These are phyloP conservation scores for Epichloe glyceriae DNA, from an alignment of 2,329 filamentous ascomycete species.

Conservation along the genomic window DNA sequence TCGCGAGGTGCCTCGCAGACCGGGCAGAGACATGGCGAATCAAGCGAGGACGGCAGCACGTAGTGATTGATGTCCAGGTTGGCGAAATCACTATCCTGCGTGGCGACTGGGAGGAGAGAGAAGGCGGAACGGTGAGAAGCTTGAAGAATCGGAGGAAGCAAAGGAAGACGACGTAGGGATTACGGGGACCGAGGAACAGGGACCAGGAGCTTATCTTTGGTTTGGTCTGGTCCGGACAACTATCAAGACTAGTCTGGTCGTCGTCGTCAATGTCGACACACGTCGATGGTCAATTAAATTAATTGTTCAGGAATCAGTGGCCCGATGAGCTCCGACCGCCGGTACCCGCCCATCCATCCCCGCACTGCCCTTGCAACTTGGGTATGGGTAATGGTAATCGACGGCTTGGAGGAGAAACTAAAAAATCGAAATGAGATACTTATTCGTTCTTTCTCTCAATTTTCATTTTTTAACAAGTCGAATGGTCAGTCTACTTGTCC, in stretches of 20 bases:
- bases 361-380: background rate
- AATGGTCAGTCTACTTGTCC: no score
- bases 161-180: background rate
- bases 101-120: background rate
- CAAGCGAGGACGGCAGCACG: background rate
- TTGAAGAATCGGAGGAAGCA: background rate
- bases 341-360: slow-evolving; percentile 9
- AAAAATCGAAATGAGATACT: no score
- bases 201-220: slow-evolving; percentile 1
- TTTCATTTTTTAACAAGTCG: no score
- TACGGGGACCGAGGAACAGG: background rate
- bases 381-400: no score
- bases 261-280: no score
- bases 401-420: no score
- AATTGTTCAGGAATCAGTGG: no score
- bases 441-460: no score
- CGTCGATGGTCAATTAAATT: no score
- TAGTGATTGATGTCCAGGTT: background rate
- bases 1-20: slow-evolving; percentile 35
- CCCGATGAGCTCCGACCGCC: slow-evolving; percentile 13
- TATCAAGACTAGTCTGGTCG: no score
- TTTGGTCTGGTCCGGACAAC: background rate
- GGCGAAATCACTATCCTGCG: background rate
- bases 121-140: background rate
- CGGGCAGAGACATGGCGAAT: slow-evolving; percentile 31